phyloP scores from a whole-genome alignment of 768 basidiomycete genomes.

The Tubosaeta sp. region DNA sequence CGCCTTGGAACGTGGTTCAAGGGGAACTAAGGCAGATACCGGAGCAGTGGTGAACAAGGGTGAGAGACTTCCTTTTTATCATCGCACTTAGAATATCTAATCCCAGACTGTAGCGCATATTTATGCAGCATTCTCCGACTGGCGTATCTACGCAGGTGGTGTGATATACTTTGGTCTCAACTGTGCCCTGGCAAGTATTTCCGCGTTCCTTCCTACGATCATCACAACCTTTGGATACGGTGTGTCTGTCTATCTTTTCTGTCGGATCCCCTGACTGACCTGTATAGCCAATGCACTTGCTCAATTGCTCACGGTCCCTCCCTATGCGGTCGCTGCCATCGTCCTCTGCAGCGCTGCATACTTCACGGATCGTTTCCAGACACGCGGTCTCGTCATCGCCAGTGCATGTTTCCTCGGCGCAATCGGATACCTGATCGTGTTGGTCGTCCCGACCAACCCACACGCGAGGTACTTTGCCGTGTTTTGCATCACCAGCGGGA shows the following conservation, averaged over 20 bases:
- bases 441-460: constrained; percentile 48
- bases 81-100: background rate
- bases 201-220: constrained; percentile 82
- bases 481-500: constrained; percentile 73
- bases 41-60: constrained; percentile 64
- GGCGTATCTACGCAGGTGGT: constrained; percentile 65
- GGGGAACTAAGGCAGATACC: constrained; percentile 60
- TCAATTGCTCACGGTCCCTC: constrained; percentile 76
- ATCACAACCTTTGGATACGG: constrained; percentile 69
- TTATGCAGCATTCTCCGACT: constrained; percentile 59
- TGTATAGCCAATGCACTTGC: constrained; percentile 55
- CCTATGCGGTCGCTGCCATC: constrained; percentile 67
- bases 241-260: constrained; percentile 32
- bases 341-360: constrained; percentile 58
- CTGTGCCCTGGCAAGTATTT: constrained; percentile 71
- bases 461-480: constrained; percentile 74
- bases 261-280: background rate
- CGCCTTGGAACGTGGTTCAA: constrained; percentile 63
- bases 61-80: constrained; percentile 16
- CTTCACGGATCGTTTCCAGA: constrained; percentile 63
- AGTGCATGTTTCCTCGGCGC: constrained; percentile 28
- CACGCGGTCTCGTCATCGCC: constrained; percentile 42
- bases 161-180: constrained; percentile 78
- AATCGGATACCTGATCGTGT: constrained; percentile 56
- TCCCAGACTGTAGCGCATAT: constrained; percentile 48